These are phyloP conservation scores for Fomitopsis palustris DNA, from an alignment of 1,284 basidiomycete genomes.

Conservation along the genomic window DNA sequence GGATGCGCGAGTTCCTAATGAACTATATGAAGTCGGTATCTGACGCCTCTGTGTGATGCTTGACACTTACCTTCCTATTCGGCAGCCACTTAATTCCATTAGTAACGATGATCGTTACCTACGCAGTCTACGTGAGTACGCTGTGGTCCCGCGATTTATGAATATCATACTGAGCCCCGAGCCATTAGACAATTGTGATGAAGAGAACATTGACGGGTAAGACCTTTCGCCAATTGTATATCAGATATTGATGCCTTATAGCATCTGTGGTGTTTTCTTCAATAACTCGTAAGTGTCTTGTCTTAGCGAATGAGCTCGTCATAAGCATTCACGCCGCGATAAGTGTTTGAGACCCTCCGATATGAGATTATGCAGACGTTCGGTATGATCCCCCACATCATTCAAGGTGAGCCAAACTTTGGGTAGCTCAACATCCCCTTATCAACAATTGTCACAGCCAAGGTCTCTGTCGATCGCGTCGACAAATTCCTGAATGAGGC, in stretches of 20 bases:
- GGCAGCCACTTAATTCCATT: slow-evolving; percentile 61
- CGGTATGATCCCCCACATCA: slow-evolving; percentile 28
- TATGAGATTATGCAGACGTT: slow-evolving; percentile 31
- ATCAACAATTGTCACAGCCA: slow-evolving; percentile 26
- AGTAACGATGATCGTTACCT: slow-evolving; percentile 65
- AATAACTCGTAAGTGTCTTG: slow-evolving; percentile 30
- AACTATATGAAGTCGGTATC: slow-evolving; percentile 28
- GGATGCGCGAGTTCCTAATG: slow-evolving; percentile 34
- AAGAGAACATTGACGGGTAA: slow-evolving; percentile 28
- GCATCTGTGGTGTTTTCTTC: slow-evolving; percentile 40
- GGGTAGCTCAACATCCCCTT: slow-evolving; percentile 6
- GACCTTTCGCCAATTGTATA: slow-evolving; percentile 12
- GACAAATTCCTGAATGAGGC: slow-evolving; percentile 43
- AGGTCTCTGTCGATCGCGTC: slow-evolving; percentile 49
- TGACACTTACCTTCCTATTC: neutral
- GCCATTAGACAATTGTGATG: slow-evolving; percentile 35
- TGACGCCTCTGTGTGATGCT: neutral
- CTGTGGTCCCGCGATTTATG: neutral
- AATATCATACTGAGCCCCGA: neutral
- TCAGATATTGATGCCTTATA: neutral
- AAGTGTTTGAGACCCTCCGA: slow-evolving; percentile 32
- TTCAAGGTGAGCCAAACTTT: slow-evolving; percentile 30
- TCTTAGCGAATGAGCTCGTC: neutral
- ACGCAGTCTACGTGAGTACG: slow-evolving; percentile 46
- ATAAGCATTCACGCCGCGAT: neutral